These are phyloP conservation scores for Scheffersomyces amazonensis DNA, from an alignment of 805 yeast species.

Conservation along the genomic window DNA sequence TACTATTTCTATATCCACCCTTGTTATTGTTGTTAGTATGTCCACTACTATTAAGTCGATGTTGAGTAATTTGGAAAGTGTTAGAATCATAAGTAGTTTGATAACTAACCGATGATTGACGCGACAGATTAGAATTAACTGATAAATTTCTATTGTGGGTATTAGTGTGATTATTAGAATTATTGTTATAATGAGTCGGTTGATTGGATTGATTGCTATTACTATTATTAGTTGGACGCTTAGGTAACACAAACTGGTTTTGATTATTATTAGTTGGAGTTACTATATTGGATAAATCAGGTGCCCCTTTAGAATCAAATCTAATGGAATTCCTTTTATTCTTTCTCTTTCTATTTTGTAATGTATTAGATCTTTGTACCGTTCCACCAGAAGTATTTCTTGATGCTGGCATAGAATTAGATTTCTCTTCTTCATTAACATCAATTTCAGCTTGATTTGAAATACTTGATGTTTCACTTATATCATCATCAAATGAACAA, in stretches of 20 bases:
- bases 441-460: no score
- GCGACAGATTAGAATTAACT: neutral
- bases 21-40: constrained; percentile 3
- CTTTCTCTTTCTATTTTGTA: constrained; percentile 23
- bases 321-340: constrained; percentile 33
- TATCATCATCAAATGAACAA: constrained; percentile 32
- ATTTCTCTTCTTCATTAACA: constrained; percentile 6
- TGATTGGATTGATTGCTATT: neutral
- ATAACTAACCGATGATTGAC: neutral
- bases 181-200: constrained; percentile 2
- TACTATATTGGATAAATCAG: constrained; percentile 13
- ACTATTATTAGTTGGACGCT: constrained; percentile 2
- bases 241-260: constrained; percentile 2
- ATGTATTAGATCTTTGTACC: constrained; percentile 10
- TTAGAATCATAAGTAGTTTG: neutral
- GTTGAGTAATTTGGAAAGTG: neutral
- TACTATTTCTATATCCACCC: constrained; percentile 1
- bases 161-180: neutral
- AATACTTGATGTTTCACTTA: constrained; percentile 20
- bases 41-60: constrained; percentile 2
- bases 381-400: neutral
- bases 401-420: constrained; percentile 3
- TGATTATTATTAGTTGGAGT: constrained; percentile 13
- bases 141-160: constrained; percentile 2
- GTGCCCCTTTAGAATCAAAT: constrained; percentile 21